These are phyloP conservation scores for Coemansia sp. DNA, from an alignment of 371 early-diverging fungal species.

Conservation along the genomic window DNA sequence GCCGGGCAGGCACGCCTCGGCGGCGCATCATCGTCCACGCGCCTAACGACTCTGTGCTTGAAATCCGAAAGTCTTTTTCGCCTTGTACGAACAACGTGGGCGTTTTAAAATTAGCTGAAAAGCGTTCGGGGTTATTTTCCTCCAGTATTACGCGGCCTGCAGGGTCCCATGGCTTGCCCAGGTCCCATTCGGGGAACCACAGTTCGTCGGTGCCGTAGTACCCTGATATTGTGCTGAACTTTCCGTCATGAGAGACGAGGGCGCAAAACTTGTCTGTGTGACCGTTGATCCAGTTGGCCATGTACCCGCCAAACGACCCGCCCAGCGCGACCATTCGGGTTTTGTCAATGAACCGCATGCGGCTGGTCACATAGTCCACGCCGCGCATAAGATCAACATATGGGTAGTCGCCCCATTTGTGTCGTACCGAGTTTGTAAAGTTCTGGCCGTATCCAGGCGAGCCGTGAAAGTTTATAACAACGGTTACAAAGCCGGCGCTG, in stretches of 20 bases:
- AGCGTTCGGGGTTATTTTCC: constrained; percentile 27
- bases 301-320: constrained; percentile 81
- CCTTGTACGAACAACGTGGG: constrained; percentile 80
- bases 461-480: constrained; percentile 77
- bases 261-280: constrained; percentile 68
- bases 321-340: constrained; percentile 70
- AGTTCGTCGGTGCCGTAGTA: constrained; percentile 80
- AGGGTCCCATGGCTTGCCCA: constrained; percentile 56
- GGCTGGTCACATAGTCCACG: constrained; percentile 61
- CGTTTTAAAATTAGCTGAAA: constrained; percentile 62
- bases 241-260: constrained; percentile 79
- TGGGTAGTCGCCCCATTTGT: constrained; percentile 75
- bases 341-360: constrained; percentile 60
- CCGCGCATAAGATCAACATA: constrained; percentile 73
- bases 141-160: constrained; percentile 56
- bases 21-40: constrained; percentile 78
- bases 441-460: constrained; percentile 79
- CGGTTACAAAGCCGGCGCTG: constrained; percentile 69
- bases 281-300: constrained; percentile 76
- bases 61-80: constrained; percentile 65
- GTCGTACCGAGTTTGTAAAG: constrained; percentile 67
- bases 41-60: constrained; percentile 69
- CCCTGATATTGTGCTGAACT: constrained; percentile 62
- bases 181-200: constrained; percentile 72
- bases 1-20: constrained; percentile 65